Evolutionary conservation across 768 basidiomycete genomes (phyloP).

Genomic region (Symmetrospora coprosmae): DNA sequence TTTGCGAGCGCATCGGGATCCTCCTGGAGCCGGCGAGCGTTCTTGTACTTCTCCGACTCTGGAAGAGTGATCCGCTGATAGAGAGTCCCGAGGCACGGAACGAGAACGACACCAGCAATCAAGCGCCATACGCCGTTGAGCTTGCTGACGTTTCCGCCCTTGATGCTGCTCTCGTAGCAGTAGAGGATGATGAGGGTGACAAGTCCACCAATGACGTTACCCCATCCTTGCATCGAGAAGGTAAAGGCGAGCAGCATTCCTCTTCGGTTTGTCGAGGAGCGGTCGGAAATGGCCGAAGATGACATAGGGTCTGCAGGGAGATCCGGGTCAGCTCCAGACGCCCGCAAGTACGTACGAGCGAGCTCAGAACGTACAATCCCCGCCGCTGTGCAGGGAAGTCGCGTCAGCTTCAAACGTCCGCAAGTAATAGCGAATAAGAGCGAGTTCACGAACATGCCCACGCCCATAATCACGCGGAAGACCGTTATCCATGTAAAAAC

Average conservation of each 20-base stretch:
- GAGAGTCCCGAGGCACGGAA: slow-evolving; percentile 60
- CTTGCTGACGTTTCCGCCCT: slow-evolving; percentile 48
- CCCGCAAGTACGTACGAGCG: too few species aligned
- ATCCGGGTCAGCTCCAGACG: too few species aligned
- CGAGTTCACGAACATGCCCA: too few species aligned
- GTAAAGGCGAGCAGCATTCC: slow-evolving; percentile 50
- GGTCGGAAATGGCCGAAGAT: slow-evolving; percentile 40
- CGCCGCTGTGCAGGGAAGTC: too few species aligned
- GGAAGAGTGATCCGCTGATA: slow-evolving; percentile 62
- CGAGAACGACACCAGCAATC: slow-evolving; percentile 54
- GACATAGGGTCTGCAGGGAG: slow-evolving; percentile 62
- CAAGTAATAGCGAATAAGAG: too few species aligned
- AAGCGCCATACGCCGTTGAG: slow-evolving; percentile 67
- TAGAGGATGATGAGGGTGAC: slow-evolving; percentile 52
- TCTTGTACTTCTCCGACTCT: slow-evolving; percentile 42
- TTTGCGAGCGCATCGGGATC: slow-evolving; percentile 32
- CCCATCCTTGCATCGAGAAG: slow-evolving; percentile 51
- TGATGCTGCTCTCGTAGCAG: slow-evolving; percentile 52
- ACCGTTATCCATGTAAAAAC: slow-evolving; percentile 50
- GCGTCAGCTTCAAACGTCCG: too few species aligned
- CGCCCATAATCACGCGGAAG: slow-evolving; percentile 58
- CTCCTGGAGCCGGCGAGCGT: slow-evolving; percentile 21
- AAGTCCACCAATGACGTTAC: slow-evolving; percentile 51
- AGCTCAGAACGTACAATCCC: too few species aligned
- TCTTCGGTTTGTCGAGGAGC: slow-evolving; percentile 51